Percentiles rank a stretch among this genome's conserved stretches.
Conservation (phyloP, 2,329 filamentous ascomycete species). For the Xylariaceae sp. region DNA sequence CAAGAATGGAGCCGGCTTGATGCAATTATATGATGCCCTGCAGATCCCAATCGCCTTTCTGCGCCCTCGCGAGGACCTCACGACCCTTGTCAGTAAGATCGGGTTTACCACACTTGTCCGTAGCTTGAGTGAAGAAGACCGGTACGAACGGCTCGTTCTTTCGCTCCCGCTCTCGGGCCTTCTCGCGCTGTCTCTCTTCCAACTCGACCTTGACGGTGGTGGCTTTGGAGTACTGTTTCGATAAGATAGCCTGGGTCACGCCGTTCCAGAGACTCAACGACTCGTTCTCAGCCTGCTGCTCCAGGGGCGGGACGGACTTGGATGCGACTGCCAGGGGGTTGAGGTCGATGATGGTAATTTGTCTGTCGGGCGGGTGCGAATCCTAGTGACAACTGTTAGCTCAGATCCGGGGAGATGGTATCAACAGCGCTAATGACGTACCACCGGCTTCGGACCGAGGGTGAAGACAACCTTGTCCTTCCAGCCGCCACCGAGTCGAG, state of each 20-base stretch:
- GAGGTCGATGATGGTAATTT: constrained; percentile 79
- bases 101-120: constrained; percentile 51
- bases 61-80: constrained; percentile 46
- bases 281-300: constrained; percentile 81
- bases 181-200: constrained; percentile 82
- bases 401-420: neutral
- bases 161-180: constrained; percentile 72
- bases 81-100: constrained; percentile 51
- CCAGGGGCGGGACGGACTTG: constrained; percentile 72
- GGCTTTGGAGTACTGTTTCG: constrained; percentile 78
- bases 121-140: constrained; percentile 71
- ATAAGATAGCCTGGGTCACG: constrained; percentile 78
- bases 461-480: constrained; percentile 63
- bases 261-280: constrained; percentile 80
- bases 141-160: constrained; percentile 69
- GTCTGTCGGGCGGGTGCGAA: constrained; percentile 50
- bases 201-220: constrained; percentile 86
- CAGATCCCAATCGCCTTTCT: constrained; percentile 49
- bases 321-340: constrained; percentile 71
- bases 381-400: constrained; percentile 29
- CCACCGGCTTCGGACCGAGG: constrained; percentile 54
- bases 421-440: constrained; percentile 39
- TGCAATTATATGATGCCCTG: constrained; percentile 37
- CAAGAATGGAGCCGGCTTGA: neutral
- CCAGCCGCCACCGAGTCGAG: constrained; percentile 80